A percentile compares a stretch with the other conserved stretches of the same genome.
Evolutionary conservation across 805 yeast species (phyloP).

Genomic region (Wickerhamiella sorbophila): DNA sequence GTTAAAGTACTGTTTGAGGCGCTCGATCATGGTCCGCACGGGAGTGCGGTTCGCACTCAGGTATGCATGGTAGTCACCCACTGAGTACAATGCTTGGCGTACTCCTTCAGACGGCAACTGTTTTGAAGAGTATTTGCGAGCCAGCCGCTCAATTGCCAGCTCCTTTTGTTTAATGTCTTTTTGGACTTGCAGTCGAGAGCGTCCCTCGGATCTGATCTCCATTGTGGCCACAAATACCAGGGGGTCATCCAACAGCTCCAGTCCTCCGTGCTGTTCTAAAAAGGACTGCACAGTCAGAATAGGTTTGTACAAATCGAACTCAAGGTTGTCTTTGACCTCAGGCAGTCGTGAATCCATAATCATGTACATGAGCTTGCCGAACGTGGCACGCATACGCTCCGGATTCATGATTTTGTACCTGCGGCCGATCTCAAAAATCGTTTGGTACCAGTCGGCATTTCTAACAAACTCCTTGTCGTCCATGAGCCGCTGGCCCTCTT

Average conservation of each 20-base stretch:
- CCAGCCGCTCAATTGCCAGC: conserved; percentile 47
- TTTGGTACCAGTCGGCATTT: conserved; percentile 60
- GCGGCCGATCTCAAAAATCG: conserved; percentile 62
- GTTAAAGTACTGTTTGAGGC: conserved; percentile 35
- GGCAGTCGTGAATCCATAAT: conserved; percentile 71
- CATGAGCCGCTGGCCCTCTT: conserved; percentile 44
- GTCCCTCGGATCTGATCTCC: conserved; percentile 48
- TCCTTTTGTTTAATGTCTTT: conserved; percentile 53
- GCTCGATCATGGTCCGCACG: conserved; percentile 43
- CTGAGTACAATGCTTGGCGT: conserved; percentile 58
- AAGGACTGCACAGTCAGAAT: conserved; percentile 44
- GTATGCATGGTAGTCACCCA: conserved; percentile 67
- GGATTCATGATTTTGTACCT: conserved; percentile 78
- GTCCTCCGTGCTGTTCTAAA: conserved; percentile 29
- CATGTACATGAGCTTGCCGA: conserved; percentile 71
- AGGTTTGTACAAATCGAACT: conserved; percentile 61
- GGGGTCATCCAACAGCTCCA: conserved; percentile 41
- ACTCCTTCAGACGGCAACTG: conserved; percentile 38
- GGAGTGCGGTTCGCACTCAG: conserved; percentile 56
- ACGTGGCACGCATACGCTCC: conserved; percentile 62
- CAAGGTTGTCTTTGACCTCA: conserved; percentile 55
- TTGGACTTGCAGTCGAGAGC: conserved; percentile 39
- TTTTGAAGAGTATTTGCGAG: conserved; percentile 31
- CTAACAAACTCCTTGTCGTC: conserved; percentile 53
- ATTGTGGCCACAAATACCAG: conserved; percentile 49